Percentiles rank a stretch among this genome's conserved stretches.
These are phyloP conservation scores for Bruguiera gymnorhiza DNA, from an alignment of 345 rosid species.

Conservation along the genomic window DNA sequence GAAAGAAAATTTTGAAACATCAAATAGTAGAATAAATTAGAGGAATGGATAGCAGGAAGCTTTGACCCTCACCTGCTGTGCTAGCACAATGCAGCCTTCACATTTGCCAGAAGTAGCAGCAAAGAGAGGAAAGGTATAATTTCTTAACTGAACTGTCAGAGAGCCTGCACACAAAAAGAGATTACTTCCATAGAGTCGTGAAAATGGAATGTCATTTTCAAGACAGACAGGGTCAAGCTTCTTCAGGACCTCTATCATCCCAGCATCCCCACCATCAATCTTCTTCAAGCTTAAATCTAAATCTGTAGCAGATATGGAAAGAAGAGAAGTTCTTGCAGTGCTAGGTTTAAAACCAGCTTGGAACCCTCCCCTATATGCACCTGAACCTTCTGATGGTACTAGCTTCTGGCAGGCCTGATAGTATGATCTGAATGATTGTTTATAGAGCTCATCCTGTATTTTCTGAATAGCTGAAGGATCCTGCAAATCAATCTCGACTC, in stretches of 20 bases:
- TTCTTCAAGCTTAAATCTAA: slow-evolving; percentile 70
- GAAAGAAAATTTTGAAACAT: slow-evolving; percentile 6
- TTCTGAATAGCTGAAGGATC: slow-evolving; percentile 53
- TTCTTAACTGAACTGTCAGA: slow-evolving; percentile 62
- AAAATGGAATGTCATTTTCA: slow-evolving; percentile 77
- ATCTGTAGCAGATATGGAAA: slow-evolving; percentile 81
- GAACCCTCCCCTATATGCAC: slow-evolving; percentile 73
- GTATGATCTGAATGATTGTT: slow-evolving; percentile 72
- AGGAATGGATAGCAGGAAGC: slow-evolving; percentile 4
- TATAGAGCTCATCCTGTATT: slow-evolving; percentile 68
- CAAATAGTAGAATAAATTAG: slow-evolving; percentile 1
- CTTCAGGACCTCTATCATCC: slow-evolving; percentile 75
- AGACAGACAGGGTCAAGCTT: slow-evolving; percentile 77
- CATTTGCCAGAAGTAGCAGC: slow-evolving; percentile 77
- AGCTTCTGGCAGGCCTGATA: slow-evolving; percentile 81
- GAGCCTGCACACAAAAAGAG: slow-evolving; percentile 54
- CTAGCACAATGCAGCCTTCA: slow-evolving; percentile 80
- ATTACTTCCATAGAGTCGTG: slow-evolving; percentile 87
- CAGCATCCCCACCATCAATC: slow-evolving; percentile 83
- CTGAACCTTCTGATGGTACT: slow-evolving; percentile 70
- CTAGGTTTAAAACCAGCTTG: slow-evolving; percentile 91
- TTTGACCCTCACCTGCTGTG: slow-evolving; percentile 72
- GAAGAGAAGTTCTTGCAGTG: slow-evolving; percentile 66
- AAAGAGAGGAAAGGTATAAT: slow-evolving; percentile 86
- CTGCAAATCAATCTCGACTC: slow-evolving; percentile 56